phyloP scores from a whole-genome alignment of 2,329 filamentous ascomycete genomes.

The Elsinoe arachidis region DNA sequence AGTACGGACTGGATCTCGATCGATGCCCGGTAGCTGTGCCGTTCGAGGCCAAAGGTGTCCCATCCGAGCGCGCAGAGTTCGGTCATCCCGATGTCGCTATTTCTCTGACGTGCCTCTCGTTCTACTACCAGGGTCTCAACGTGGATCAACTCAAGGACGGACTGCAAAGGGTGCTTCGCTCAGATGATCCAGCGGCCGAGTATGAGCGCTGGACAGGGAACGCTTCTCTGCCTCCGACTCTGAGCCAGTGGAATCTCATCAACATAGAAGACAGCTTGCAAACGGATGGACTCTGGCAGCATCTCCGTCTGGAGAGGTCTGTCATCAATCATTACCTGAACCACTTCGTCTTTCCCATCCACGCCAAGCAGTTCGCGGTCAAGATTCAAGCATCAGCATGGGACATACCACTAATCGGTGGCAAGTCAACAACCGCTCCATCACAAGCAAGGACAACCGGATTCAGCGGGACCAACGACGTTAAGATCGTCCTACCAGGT shows the following conservation, averaged over 20 bases:
- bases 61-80: slow-evolving; percentile 55
- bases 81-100: slow-evolving; percentile 61
- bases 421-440: background rate
- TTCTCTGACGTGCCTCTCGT: slow-evolving; percentile 55
- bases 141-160: slow-evolving; percentile 37
- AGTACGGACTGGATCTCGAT: slow-evolving; percentile 40
- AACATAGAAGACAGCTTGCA: slow-evolving; percentile 50
- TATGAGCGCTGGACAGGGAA: slow-evolving; percentile 34
- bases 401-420: slow-evolving; percentile 47
- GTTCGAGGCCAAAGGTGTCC: slow-evolving; percentile 56
- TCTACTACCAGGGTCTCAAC: slow-evolving; percentile 55
- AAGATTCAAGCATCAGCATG: slow-evolving; percentile 60
- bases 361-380: slow-evolving; percentile 55
- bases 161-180: slow-evolving; percentile 42
- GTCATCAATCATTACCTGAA: slow-evolving; percentile 60
- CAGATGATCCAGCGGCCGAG: slow-evolving; percentile 44
- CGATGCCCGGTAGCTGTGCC: slow-evolving; percentile 58
- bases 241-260: slow-evolving; percentile 29
- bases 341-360: slow-evolving; percentile 54
- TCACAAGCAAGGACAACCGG: slow-evolving; percentile 46
- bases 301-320: slow-evolving; percentile 43
- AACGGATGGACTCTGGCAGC: slow-evolving; percentile 45
- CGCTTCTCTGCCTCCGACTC: slow-evolving; percentile 1
- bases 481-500: slow-evolving; percentile 49
- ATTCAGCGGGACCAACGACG: slow-evolving; percentile 66